Evolutionary conservation across 306 rosid genomes (phyloP), one percentile per base, ranked within the genome.

Genomic region (Betula pendula): DNA sequence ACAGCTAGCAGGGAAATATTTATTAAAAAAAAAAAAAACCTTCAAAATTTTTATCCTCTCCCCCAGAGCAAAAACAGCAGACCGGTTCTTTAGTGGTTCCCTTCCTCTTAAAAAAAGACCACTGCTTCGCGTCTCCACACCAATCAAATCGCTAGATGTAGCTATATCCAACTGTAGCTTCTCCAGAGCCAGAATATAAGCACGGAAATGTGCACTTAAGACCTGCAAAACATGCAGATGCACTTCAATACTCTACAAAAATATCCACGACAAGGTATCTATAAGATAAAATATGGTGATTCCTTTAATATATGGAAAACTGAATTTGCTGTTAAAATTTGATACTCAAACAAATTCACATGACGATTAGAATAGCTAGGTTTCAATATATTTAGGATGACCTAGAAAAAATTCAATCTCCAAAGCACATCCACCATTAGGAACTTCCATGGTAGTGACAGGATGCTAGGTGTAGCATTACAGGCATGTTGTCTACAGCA

Each of bases 121-220:
- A 49, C 88, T 77, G 79, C 85, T 89, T 84, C 97, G 91, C 63
- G 99, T 87, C 82, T 95, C 99, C 56, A 95, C 89, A 43, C 99
- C 99, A 88, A 95, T 95, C 85, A 95, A 88, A 90, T 95, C 99
- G 85, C 84, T 87, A 67, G 88, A 81, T 78, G 99, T 89, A 81
- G 99, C 99, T 81, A 95, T 95, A 87, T 95, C 99, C 88, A 92
- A 62, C 85, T 92, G 97, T 43, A 95, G 86, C 80, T 95, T 95
- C 88, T 95, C 99, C 63, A 95, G 73, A 38, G 99, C 99, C 75
- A 84, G 99, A 76, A 95, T 92, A 73, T 95, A 95, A 69, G 97
- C 97, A 13, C 97, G 93, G 83, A 95, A 95, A 87, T 92, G 99
- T 51, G 99, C 97, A 87, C 99, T 87, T 53, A 95, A 90, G 83